These are phyloP conservation scores for Podospora comata DNA, from an alignment of 495 filamentous ascomycete species.

Conservation along the genomic window DNA sequence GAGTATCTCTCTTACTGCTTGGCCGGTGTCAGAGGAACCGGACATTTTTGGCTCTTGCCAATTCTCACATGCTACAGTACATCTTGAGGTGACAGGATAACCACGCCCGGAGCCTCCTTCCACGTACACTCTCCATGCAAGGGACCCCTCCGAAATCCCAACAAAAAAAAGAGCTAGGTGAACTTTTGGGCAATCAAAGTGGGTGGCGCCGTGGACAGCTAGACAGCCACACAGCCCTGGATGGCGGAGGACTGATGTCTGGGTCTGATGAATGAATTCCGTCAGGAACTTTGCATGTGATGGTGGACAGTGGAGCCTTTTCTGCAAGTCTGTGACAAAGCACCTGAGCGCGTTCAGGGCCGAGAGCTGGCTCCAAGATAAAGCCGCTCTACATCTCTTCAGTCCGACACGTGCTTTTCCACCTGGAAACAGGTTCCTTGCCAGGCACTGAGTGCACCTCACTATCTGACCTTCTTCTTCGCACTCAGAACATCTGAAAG, in stretches of 20 bases:
- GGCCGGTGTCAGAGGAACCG: slow-evolving; percentile 88
- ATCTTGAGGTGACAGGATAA: not conserved
- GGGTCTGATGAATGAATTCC: not conserved
- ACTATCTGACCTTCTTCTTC: too few relatives aligned
- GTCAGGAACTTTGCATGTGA: not conserved
- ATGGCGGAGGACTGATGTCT: too few relatives aligned
- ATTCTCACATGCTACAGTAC: not conserved
- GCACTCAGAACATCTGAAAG: too few relatives aligned
- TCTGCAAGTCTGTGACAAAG: not conserved
- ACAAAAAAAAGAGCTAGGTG: not conserved
- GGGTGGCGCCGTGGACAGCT: too few relatives aligned
- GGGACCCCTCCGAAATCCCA: not conserved
- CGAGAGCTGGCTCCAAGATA: not conserved
- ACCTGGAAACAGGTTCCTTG: not conserved
- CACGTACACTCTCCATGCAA: not conserved
- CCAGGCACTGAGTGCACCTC: not conserved
- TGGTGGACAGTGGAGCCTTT: not conserved
- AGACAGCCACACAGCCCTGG: too few relatives aligned
- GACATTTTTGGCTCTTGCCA: slow-evolving; percentile 46
- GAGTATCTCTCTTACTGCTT: slow-evolving; percentile 63
- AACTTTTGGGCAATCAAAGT: too few relatives aligned
- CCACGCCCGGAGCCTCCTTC: not conserved
- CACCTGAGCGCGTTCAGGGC: not conserved
- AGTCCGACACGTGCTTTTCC: not conserved
- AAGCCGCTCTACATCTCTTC: not conserved